A percentile compares a stretch with the other conserved stretches of the same genome.
Evolutionary conservation across 345 rosid genomes (phyloP).

Genomic region (Bruguiera sexangula): DNA sequence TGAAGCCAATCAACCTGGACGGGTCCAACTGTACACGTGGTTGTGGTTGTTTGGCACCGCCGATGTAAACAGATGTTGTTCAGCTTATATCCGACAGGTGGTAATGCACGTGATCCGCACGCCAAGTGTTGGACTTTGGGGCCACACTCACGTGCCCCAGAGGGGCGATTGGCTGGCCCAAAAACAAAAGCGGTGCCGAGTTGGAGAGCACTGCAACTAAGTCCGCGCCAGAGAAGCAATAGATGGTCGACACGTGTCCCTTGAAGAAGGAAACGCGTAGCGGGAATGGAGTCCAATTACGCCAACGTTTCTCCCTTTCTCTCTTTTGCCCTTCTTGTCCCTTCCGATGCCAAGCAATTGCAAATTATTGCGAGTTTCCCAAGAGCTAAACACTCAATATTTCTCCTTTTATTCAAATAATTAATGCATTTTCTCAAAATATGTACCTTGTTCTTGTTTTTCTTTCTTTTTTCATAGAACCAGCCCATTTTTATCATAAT

Average conservation of each 20-base stretch:
- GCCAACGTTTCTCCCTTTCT: background rate
- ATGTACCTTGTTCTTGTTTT: background rate
- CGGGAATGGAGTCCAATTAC: constrained; percentile 20
- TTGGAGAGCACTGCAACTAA: constrained; percentile 22
- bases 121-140: constrained; percentile 7
- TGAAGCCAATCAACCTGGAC: constrained; percentile 4
- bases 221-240: background rate
- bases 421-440: background rate
- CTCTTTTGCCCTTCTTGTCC: background rate
- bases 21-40: constrained; percentile 18
- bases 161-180: constrained; percentile 20
- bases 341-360: background rate
- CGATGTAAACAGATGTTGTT: constrained; percentile 5
- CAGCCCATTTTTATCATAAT: too few species aligned
- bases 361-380: too few species aligned
- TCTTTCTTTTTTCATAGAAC: too few species aligned
- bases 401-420: too few species aligned
- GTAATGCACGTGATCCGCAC: constrained; percentile 14
- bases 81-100: constrained; percentile 14
- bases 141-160: constrained; percentile 11
- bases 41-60: constrained; percentile 26
- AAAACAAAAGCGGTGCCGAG: constrained; percentile 19
- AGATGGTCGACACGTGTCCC: constrained; percentile 4
- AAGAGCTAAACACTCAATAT: too few species aligned
- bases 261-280: constrained; percentile 29